Conservation (phyloP, 805 yeast genomes). For the Lipomyces yamanashiensis region DNA sequence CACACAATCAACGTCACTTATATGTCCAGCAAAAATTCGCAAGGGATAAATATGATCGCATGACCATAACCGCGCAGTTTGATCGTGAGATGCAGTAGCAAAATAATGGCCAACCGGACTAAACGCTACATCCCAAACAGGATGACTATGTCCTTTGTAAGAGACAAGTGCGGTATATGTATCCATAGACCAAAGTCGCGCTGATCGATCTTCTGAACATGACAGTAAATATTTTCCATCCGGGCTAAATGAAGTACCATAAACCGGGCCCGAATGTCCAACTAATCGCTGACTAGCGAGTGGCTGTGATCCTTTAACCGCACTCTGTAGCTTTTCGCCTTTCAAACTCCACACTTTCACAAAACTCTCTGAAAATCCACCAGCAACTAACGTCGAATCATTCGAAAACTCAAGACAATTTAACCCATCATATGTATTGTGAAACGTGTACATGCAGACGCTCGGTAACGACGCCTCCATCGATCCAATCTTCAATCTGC, state of each 20-base stretch:
- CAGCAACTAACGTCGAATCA: conserved; percentile 85
- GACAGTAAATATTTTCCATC: conserved; percentile 82
- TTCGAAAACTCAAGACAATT: conserved; percentile 86
- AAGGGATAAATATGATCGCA: conserved; percentile 97
- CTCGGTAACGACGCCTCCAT: conserved; percentile 83
- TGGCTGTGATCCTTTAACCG: conserved; percentile 40
- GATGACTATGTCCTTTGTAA: conserved; percentile 96
- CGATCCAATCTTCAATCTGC: conserved; percentile 68
- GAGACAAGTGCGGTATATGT: conserved; percentile 86
- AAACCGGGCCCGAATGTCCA: conserved; percentile 95
- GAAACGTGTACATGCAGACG: conserved; percentile 97
- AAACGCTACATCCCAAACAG: conserved; percentile 96
- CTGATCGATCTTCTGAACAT: conserved; percentile 89
- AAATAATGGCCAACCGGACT: conserved; percentile 96
- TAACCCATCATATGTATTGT: conserved; percentile 87
- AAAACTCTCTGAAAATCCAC: conserved; percentile 91
- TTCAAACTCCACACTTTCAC: conserved; percentile 92
- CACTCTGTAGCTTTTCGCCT: conserved; percentile 66
- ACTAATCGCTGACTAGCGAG: conserved; percentile 57
- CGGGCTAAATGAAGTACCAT: conserved; percentile 87
- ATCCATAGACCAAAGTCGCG: conserved; percentile 91
- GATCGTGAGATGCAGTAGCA: conserved; percentile 98
- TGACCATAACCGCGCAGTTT: conserved; percentile 96
- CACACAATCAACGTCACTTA: conserved; percentile 93
- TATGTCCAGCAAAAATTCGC: conserved; percentile 95